Evolutionary conservation across 768 basidiomycete species (phyloP), one percentile per base, ranked within the genome.

Genomic region (Neoboletus subvelutipes): DNA sequence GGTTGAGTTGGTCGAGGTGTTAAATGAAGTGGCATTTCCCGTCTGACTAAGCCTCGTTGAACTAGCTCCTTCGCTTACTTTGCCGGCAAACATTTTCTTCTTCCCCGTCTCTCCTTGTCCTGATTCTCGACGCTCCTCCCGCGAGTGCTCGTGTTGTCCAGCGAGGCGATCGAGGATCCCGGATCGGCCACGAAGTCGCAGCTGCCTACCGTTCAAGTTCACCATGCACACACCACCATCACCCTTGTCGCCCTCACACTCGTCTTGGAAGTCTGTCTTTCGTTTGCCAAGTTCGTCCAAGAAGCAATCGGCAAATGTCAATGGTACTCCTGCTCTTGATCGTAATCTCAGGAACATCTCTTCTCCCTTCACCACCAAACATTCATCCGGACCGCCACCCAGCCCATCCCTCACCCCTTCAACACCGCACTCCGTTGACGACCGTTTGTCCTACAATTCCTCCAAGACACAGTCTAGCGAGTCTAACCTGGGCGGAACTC

Each of bases 401-500:
- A 80, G 77, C 52, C 69, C 81, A 39, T 76, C 83, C 1, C 76
- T 83, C 54, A 79, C 82, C 6, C 85, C 84, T 10, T 75, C 76
- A 20, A 82, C 84, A n/a, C 75, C 78, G 47, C 69, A 76, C 36
- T 82, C 83, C 31, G 63, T 65, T 34, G 84, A 85, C 73, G 81
- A 82, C 53, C 82, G 89, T 52, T 87, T 83, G 33, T 92, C 91
- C 12, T 88, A 83, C 74, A 90, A 87, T 67, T 91, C 89, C 15
- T 90, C 88, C 45, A 83, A 85, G 61, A 86, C 87, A 2, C 83
- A 83, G 58, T 91, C 90, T 17, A 86, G 80, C 63, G 90, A 90
- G 65, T 90, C 88, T 2, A 83, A 81, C 70, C 74, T 72, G 47
- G 59, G 36, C 56, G 71, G 57, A 46, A 74, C 70, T 5, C 61